phyloP scores from a whole-genome alignment of 345 rosid species.

The Eucalyptus coolabah region DNA sequence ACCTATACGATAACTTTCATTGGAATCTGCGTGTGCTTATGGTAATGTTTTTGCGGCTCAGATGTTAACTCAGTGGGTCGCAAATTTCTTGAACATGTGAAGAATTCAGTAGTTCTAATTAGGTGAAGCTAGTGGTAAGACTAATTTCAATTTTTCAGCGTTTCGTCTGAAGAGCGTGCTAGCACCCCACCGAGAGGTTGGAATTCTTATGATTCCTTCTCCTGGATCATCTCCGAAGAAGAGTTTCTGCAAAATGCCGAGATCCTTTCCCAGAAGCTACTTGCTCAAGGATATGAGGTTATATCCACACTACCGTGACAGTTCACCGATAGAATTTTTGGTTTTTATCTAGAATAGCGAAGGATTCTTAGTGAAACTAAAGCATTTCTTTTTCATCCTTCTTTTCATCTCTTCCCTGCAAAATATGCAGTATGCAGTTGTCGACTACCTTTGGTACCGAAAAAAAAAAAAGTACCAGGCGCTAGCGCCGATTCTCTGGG shows the following conservation, averaged over 20 bases:
- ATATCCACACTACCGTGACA: background rate
- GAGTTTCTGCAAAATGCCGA: slow-evolving; percentile 73
- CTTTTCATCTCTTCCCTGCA: background rate
- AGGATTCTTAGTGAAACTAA: background rate
- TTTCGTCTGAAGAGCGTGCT: background rate
- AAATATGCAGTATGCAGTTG: slow-evolving; percentile 68
- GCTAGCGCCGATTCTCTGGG: slow-evolving; percentile 57
- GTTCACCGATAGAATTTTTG: background rate
- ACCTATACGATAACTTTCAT: background rate
- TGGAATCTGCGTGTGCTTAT: background rate
- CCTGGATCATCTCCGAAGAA: slow-evolving; percentile 76
- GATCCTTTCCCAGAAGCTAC: slow-evolving; percentile 47
- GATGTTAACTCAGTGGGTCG: background rate
- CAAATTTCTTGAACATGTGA: background rate
- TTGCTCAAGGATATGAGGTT: slow-evolving; percentile 65
- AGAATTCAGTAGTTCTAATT: background rate
- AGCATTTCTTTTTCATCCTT: background rate
- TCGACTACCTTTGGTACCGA: slow-evolving; percentile 95
- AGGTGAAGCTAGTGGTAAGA: background rate
- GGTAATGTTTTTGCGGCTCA: background rate
- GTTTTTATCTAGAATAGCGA: background rate
- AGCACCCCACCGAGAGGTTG: slow-evolving; percentile 90
- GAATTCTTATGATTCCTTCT: slow-evolving; percentile 89
- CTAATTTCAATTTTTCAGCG: background rate
- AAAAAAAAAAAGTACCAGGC: slow-evolving; percentile 55